A percentile compares a stretch with the other conserved stretches of the same genome.
Conservation (phyloP, 768 basidiomycete genomes). For the Heimioporus sp. region DNA sequence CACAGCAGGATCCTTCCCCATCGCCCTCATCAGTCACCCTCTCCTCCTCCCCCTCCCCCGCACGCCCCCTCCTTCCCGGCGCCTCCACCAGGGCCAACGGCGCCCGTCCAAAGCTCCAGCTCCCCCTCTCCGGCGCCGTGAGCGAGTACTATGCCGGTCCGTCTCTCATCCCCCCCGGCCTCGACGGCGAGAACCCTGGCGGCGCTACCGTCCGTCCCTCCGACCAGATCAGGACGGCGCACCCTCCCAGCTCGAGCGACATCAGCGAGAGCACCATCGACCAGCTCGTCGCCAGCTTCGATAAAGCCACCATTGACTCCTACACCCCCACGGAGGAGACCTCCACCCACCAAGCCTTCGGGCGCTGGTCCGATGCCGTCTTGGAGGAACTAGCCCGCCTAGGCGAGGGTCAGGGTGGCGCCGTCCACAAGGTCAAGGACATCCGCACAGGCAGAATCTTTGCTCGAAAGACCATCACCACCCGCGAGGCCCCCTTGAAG, state of each 20-base stretch:
- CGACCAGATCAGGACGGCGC: conserved; percentile 34
- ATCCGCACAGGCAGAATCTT: conserved; percentile 75
- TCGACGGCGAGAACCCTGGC: conserved; percentile 36
- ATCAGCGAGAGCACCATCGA: conserved; percentile 35
- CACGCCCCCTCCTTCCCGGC: conserved; percentile 32
- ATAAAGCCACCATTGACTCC: conserved; percentile 28
- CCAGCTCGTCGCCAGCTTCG: conserved; percentile 33
- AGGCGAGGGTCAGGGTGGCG: conserved; percentile 95
- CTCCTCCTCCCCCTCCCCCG: conserved; percentile 31
- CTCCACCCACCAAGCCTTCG: conserved; percentile 21
- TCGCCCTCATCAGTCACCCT: conserved; percentile 26
- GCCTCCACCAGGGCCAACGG: conserved; percentile 25
- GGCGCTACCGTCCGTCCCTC: conserved; percentile 43
- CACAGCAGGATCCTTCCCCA: conserved; percentile 23
- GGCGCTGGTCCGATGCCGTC: conserved; percentile 62
- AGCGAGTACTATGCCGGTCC: conserved; percentile 34
- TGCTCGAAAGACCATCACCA: conserved; percentile 94
- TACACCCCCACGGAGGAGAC: conserved; percentile 38
- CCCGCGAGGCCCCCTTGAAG: conserved; percentile 84
- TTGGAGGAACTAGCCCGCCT: conserved; percentile 77
- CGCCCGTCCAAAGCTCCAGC: conserved; percentile 33
- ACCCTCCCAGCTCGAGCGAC: conserved; percentile 24
- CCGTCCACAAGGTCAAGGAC: conserved; percentile 91
- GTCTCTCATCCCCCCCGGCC: conserved; percentile 31
- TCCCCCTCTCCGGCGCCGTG: conserved; percentile 30